These are phyloP conservation scores for Geranomyces michiganensis DNA, from an alignment of 192 early-diverging fungal genomes.

Conservation along the genomic window DNA sequence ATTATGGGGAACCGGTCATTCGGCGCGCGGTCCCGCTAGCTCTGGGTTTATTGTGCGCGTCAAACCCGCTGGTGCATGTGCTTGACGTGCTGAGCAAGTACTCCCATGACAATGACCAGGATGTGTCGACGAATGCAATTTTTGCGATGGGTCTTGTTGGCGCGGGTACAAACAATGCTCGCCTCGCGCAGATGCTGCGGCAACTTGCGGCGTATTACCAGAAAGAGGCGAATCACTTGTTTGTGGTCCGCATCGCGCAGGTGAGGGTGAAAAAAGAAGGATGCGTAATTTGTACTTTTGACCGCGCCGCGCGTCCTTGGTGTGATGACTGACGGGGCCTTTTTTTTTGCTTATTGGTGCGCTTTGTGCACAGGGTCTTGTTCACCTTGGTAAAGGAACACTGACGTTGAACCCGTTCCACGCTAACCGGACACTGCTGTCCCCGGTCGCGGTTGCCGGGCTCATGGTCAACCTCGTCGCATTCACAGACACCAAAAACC, in stretches of 20 bases:
- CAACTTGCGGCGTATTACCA: constrained; percentile 96
- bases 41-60: constrained; percentile 91
- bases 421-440: constrained; percentile 89
- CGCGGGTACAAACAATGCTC: constrained; percentile 98
- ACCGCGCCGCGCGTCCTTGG: no score
- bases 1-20: constrained; percentile 96
- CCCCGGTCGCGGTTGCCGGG: constrained; percentile 83
- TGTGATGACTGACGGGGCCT: not conserved
- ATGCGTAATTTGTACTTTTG: not conserved
- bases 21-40: constrained; percentile 93
- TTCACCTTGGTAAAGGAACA: constrained; percentile 99
- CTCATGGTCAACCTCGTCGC: constrained; percentile 87
- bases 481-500: constrained; percentile 87
- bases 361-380: constrained; percentile 69
- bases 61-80: constrained; percentile 90
- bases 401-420: constrained; percentile 96
- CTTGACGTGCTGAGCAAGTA: constrained; percentile 96
- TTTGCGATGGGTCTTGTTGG: constrained; percentile 99
- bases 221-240: constrained; percentile 87
- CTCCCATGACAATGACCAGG: constrained; percentile 97
- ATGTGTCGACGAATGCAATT: constrained; percentile 93
- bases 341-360: not conserved
- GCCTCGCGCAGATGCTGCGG: constrained; percentile 95
- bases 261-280: constrained; percentile 41
- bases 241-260: constrained; percentile 84